Base-by-base conservation (phyloP, 306 rosid genomes). In the Trichosanthes truncata region DNA sequence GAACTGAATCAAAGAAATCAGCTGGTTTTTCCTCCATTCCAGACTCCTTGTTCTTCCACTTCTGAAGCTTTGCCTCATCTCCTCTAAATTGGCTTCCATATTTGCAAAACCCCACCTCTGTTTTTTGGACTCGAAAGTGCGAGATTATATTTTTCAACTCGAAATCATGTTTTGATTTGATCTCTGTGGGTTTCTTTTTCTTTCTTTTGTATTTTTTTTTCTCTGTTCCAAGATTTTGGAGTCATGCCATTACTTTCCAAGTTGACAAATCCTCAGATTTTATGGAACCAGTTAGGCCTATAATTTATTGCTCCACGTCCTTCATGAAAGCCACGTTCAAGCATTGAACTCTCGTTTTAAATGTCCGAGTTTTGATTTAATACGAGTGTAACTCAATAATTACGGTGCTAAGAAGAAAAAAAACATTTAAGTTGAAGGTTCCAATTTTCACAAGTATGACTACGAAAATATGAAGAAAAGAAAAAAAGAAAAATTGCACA, bases 1-100 rank as follows among this genome's bases (percentile, higher is more conserved):
- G 68, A 94, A 90, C 25, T 89, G 66, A 41, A 86, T 84, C 5
- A 94, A 56, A 9, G 89, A 86, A 46, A 15, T 49, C 46, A 92
- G 89, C 89, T 94, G 98, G 29, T 57, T 83, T 80, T 91, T 92
- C 76, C 98, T 92, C 98, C 98, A 94, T 7, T 81, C 78, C 20
- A 82, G 83, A 79, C 93, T 87, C 76, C 83, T 81, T 13, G 97
- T 89, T 80, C 62, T 78, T 45, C 93, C 91, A 84, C 83, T 87
- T 31, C 59, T 94, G 87, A 92, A 91, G 62, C 77, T 85, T 45
- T 82, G 52, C 69, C 93, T 89, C 78, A 89, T 85, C 76, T 86
- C 87, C 78, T 41, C 77, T 45, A 86, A 63, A 7, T 61, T 78
- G 48, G 79, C 81, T 68, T 88, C 91, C 13, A 80, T 86, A 65